Evolutionary conservation across 225 moss, liverwort and hornwort genomes (phyloP), one percentile per base, ranked within the genome.

Genomic region (Pleurozium schreberi): DNA sequence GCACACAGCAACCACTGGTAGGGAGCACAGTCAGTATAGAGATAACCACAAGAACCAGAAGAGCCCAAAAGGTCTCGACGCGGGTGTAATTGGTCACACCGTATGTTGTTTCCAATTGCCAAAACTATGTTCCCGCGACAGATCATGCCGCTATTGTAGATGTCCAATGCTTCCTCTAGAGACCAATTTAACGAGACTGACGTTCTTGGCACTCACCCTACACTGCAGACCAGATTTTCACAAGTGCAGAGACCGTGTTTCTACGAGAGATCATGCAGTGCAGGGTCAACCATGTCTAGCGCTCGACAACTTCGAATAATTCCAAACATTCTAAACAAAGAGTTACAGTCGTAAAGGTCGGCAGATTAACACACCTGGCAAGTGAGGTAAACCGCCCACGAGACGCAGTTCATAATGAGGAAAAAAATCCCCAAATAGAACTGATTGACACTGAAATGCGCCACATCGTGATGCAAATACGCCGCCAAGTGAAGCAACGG

Each of bases 341-440:
- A 17, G 30, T 10, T 20, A 30, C 0, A 80, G 31, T 31, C 31
- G 17, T 26, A 13, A 27, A 50, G 27, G 38, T 16, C 55, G 21
- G 55, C 40, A 10, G n/a, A n/a, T n/a, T n/a, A 55, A 36, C 69
- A 5, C 31, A 92, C 94, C 94, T 94, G 94, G 59, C 88, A 76
- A 55, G 91, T 93, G 6, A 94, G 89, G 36, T 93, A 94, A 5
- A 91, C 85, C 30, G 88, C 89, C 94, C 94, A 94, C 6, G 93
- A 94, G 75, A 93, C 88, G 77, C 93, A 87, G 83, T 94, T 93
- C 94, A 92, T 90, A 73, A 93, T 17, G 66, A 94, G 90, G 78
- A 92, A 93, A 58, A 94, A 91, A 79, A 93, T 22, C 34, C 94
- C 94, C 60, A 94, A 84, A 57, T 90, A 33, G 33, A 88, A 94